Evolutionary conservation across 306 rosid genomes (phyloP), one percentile per base, ranked within the genome.

Genomic region (Vicia sativa): DNA sequence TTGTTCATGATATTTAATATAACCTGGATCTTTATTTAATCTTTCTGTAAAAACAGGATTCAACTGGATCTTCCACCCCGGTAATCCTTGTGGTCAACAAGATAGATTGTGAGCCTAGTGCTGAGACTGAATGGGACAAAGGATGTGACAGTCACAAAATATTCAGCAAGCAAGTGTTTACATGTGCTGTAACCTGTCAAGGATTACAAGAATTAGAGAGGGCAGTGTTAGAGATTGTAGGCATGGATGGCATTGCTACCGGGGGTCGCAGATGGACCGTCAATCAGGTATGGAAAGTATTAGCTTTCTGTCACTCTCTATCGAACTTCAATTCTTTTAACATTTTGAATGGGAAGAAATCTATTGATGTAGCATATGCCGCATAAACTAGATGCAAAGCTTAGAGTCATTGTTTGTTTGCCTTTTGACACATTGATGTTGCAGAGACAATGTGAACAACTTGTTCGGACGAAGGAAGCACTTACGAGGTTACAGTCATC

Each of bases 381-480:
- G n/a, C n/a, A n/a, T n/a, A n/a, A n/a, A n/a, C n/a, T n/a, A n/a
- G n/a, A n/a, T n/a, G n/a, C n/a, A n/a, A n/a, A n/a, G n/a, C n/a
- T n/a, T n/a, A n/a, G n/a, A n/a, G 37, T 31, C 37, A 6, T 31
- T 31, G 37, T 31, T 34, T 34, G 38, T 34, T 2, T 61, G 59
- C 13, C 31, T 55, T 75, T 14, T 74, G 66, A 79, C 23, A 28
- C 57, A 26, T 65, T 73, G n/a, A 72, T 81, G 41, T 26, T 74
- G 78, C 90, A 93, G 99, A 90, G 99, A 82, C 97, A 88, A 85
- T 90, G 95, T 19, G 96, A 88, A 84, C 98, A 93, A 85, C 96
- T 93, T 80, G 83, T 90, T 67, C 79, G 96, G 76, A 83, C 98
- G 8, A 87, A 80, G 80, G 98, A 93, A 75, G 96, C 98, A 16